Conservation (phyloP, 305 asterid species). For the Plantago lanceolata region DNA sequence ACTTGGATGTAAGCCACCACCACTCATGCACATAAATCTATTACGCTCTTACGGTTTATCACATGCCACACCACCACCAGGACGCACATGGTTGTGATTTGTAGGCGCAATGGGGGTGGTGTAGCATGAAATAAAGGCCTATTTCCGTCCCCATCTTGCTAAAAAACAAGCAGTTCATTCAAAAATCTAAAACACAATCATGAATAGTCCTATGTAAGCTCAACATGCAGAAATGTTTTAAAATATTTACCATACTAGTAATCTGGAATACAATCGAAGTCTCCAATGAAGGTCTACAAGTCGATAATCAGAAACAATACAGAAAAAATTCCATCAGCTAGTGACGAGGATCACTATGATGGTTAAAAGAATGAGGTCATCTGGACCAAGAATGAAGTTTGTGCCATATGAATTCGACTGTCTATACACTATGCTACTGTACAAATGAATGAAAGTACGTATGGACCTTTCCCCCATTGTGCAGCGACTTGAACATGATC, state of each 20-base stretch:
- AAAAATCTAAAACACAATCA: no score
- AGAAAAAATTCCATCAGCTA: slow-evolving; percentile 2
- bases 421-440: slow-evolving; percentile 9
- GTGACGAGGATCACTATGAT: not conserved
- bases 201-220: not conserved
- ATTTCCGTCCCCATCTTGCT: no score
- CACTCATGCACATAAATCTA: no score
- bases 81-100: no score
- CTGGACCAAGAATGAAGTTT: slow-evolving; percentile 19
- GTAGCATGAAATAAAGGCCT: no score
- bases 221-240: slow-evolving; percentile 2
- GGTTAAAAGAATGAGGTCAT: slow-evolving; percentile 18
- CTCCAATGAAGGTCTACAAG: not conserved
- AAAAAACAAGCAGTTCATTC: no score
- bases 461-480: not conserved
- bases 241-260: not conserved
- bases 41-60: no score
- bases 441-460: slow-evolving; percentile 8
- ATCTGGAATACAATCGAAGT: not conserved
- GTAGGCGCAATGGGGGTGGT: no score
- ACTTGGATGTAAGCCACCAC: no score
- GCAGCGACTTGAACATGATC: not conserved
- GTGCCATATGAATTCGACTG: not conserved
- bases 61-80: no score
- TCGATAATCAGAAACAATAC: not conserved